phyloP scores from a whole-genome alignment of 2,329 filamentous ascomycete species.

The Aquanectria penicillioides region DNA sequence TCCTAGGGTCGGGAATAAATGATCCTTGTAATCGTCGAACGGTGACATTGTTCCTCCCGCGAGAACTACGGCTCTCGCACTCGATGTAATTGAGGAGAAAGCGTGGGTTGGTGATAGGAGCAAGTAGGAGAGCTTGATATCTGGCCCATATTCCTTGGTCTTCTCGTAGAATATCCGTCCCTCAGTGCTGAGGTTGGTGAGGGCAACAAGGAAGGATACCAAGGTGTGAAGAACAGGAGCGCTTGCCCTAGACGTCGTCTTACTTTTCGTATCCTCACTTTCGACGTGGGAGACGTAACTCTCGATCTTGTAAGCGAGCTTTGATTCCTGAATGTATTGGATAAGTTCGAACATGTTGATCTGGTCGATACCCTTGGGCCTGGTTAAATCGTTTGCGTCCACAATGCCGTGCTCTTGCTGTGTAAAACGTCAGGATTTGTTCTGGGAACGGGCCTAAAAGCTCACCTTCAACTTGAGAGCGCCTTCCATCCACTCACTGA shows the following conservation, averaged over 20 bases:
- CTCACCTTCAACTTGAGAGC: slow-evolving; percentile 61
- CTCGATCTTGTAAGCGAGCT: slow-evolving; percentile 93
- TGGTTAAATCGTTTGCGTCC: slow-evolving; percentile 76
- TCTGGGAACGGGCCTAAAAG: not conserved
- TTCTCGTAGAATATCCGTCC: slow-evolving; percentile 73
- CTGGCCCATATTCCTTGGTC: slow-evolving; percentile 45
- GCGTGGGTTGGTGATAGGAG: slow-evolving; percentile 91
- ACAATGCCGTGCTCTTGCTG: slow-evolving; percentile 71
- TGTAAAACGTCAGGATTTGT: not conserved
- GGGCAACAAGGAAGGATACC: slow-evolving; percentile 74
- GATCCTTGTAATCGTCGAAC: slow-evolving; percentile 87
- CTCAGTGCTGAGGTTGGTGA: slow-evolving; percentile 86
- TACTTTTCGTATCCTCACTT: slow-evolving; percentile 51
- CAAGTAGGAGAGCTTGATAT: slow-evolving; percentile 80
- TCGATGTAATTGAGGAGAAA: slow-evolving; percentile 86
- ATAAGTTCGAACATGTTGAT: slow-evolving; percentile 93
- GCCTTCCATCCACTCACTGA: slow-evolving; percentile 73
- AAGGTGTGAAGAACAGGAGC: slow-evolving; percentile 66
- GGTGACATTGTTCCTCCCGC: slow-evolving; percentile 98
- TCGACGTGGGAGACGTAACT: slow-evolving; percentile 78
- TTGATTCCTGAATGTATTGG: slow-evolving; percentile 89
- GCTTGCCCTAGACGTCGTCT: slow-evolving; percentile 36
- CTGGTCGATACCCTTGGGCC: slow-evolving; percentile 89
- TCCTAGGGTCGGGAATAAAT: slow-evolving; percentile 82
- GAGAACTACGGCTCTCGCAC: slow-evolving; percentile 86